Base-by-base conservation (phyloP, 2,329 filamentous ascomycete genomes). In the Daldinia sp. region DNA sequence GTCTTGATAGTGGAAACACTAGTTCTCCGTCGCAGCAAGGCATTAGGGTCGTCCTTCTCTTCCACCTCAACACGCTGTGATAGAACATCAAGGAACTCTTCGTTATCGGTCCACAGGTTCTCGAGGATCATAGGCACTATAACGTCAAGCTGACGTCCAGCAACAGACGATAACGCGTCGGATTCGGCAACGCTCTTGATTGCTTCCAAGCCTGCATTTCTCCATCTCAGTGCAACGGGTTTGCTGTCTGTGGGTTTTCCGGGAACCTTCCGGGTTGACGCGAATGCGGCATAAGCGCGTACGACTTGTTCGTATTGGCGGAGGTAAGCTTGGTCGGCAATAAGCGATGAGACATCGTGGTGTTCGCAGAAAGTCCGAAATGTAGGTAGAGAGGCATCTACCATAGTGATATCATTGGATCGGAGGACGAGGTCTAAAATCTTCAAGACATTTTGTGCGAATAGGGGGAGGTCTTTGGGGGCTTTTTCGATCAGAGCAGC, bases 401-500 rank as follows among this genome's bases (percentile, higher is more conserved):
- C 90, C 90, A 98, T 93, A 73, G 92, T 93, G 71, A 98, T 92
- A 79, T 98, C 93, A 79, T 91, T 90, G 70, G 94, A 97, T 67
- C 89, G 89, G 60, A 98, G 87, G 75, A 98, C 91, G 63, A 90
- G 90, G 72, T 91, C 89, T 76, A 98, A 88, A 72, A 98, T 92
- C 74, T 91, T 92, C 77, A 98, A 88, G 63, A 98, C 90, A 76
- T 92, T 93, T 70, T 88, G 88, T 54, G 93, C 93, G 78, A 97
- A 97, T 58, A 99, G 89, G 58, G 93, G 92, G 55, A 98, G 89
- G 79, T 98, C 94, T 78, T 94, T 92, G 67, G 93, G 92, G 48
- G 93, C 89, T 82, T 98, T 98, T 78, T 98, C 94, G 80, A 98
- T 94, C 75, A 99, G 86, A 51, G 94, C 93, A 68, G 91, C 90